phyloP scores from a whole-genome alignment of 2,329 filamentous ascomycete genomes.

The Penicillium concentricum region DNA sequence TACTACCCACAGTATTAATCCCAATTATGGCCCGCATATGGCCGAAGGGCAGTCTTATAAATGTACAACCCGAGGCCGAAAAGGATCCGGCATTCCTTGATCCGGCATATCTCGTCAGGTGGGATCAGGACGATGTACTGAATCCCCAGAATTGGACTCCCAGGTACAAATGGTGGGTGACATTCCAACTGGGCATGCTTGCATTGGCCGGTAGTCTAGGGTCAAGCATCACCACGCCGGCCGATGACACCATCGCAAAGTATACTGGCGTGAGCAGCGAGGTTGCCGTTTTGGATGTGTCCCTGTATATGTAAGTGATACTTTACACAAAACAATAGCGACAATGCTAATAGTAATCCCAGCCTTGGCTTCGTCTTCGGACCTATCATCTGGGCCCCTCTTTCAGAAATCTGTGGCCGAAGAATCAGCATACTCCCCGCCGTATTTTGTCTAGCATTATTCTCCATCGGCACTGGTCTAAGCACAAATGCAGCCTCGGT shows the following conservation, averaged over 20 bases:
- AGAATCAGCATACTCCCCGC: constrained; percentile 48
- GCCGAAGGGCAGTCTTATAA: neutral
- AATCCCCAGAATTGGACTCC: constrained; percentile 52
- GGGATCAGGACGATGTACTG: constrained; percentile 8
- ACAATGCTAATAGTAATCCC: neutral
- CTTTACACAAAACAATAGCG: neutral
- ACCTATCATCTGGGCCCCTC: constrained; percentile 43
- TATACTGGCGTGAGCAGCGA: constrained; percentile 47
- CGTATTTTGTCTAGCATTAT: constrained; percentile 44
- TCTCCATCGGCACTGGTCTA: constrained; percentile 48
- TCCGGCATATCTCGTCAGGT: constrained; percentile 14
- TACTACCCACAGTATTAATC: neutral
- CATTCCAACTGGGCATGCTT: constrained; percentile 51
- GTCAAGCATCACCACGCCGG: constrained; percentile 53
- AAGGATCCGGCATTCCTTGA: neutral
- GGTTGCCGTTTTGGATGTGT: constrained; percentile 47
- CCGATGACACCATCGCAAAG: constrained; percentile 42
- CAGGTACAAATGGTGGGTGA: constrained; percentile 49
- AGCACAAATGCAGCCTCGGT: constrained; percentile 38
- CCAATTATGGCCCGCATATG: neutral
- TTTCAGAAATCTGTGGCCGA: constrained; percentile 48
- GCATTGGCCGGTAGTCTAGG: constrained; percentile 52
- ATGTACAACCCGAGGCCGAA: neutral
- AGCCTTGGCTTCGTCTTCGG: constrained; percentile 29
- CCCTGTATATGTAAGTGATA: constrained; percentile 39